Conservation (phyloP, 305 asterid species). For the Andrographis paniculata region DNA sequence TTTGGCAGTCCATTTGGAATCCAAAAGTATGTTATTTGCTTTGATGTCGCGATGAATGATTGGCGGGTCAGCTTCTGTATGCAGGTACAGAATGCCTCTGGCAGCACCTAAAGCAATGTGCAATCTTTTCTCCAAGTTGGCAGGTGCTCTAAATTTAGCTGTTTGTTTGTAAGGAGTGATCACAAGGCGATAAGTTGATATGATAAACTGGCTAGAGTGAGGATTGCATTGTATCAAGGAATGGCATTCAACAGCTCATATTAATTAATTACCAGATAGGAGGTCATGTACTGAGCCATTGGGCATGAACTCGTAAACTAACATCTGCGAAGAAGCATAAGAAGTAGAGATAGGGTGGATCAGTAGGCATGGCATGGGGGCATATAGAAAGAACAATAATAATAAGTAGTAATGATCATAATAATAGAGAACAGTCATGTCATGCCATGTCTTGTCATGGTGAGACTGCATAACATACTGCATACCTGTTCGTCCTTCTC, state of each 20-base stretch:
- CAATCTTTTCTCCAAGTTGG: slow-evolving; percentile 57
- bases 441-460: no score
- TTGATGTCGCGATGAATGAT: slow-evolving; percentile 89
- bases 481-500: slow-evolving; percentile 41
- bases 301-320: slow-evolving; percentile 50
- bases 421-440: no score
- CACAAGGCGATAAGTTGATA: no score
- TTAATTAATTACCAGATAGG: slow-evolving; percentile 27
- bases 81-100: slow-evolving; percentile 83
- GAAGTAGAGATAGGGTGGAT: no score
- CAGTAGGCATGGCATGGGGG: no score
- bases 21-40: slow-evolving; percentile 77
- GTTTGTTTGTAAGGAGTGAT: slow-evolving; percentile 17
- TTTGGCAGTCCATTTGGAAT: slow-evolving; percentile 68
- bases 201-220: no score
- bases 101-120: slow-evolving; percentile 69
- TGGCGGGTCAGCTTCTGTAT: slow-evolving; percentile 87
- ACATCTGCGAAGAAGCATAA: slow-evolving; percentile 41
- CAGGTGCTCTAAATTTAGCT: slow-evolving; percentile 43
- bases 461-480: no score
- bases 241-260: no score
- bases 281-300: slow-evolving; percentile 45
- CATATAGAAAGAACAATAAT: no score
- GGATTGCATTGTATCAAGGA: no score
- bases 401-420: no score